Conservation (phyloP, 257 asterid species). For the Solanum clarkiae region DNA sequence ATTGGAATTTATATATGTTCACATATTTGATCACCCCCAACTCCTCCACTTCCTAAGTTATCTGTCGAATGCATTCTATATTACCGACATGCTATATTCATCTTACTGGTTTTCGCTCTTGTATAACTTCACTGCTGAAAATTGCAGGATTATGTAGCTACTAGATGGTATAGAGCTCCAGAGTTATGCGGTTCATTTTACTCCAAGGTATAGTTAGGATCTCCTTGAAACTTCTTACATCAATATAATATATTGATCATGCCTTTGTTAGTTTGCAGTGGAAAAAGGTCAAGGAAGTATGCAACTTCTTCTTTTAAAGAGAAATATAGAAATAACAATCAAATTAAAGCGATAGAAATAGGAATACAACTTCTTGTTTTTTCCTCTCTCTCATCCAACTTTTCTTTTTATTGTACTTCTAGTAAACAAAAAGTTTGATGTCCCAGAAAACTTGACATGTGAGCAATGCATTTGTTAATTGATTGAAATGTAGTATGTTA, state of each 20-base stretch:
- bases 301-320: background rate
- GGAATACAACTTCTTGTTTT: background rate
- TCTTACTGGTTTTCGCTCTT: background rate
- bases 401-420: background rate
- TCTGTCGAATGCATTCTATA: background rate
- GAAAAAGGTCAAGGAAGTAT: background rate
- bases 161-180: conserved; percentile 93
- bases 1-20: background rate
- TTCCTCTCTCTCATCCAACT: background rate
- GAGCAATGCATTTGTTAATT: background rate
- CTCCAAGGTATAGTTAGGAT: conserved; percentile 47
- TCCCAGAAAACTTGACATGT: background rate
- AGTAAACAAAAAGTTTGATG: background rate
- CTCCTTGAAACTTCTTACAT: background rate
- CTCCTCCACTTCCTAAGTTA: background rate
- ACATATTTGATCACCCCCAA: background rate
- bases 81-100: background rate
- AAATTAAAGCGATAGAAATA: background rate
- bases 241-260: background rate
- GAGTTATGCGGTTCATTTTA: conserved; percentile 88
- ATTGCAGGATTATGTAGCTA: conserved; percentile 84
- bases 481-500: background rate
- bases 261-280: background rate
- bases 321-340: background rate
- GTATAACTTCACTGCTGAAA: background rate